These are phyloP conservation scores for Phytophthora syringae DNA, from an alignment of 352 stramenopile species.

Conservation along the genomic window DNA sequence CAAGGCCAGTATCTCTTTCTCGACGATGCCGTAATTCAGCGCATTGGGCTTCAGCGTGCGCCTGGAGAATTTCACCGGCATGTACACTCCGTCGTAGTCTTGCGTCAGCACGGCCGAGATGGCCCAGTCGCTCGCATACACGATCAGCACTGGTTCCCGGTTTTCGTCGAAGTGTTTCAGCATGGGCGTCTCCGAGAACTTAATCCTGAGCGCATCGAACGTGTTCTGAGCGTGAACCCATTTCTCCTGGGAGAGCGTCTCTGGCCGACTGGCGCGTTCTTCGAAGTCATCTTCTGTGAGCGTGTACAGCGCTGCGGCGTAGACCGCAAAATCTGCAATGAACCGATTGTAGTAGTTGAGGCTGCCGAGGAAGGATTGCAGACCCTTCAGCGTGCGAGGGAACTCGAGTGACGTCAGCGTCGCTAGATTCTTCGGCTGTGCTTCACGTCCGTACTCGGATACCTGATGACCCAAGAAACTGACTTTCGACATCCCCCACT, in stretches of 20 bases:
- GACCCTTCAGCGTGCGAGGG: constrained; percentile 7
- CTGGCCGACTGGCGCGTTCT: neutral
- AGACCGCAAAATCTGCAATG: constrained; percentile 28
- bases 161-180: constrained; percentile 23
- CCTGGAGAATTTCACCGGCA: constrained; percentile 17
- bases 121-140: constrained; percentile 26
- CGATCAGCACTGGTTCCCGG: constrained; percentile 1
- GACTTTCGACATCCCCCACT: constrained; percentile 14
- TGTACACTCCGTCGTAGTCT: constrained; percentile 12
- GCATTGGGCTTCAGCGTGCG: constrained; percentile 25
- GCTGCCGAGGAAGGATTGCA: constrained; percentile 31
- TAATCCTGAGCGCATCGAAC: constrained; percentile 7
- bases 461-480: constrained; percentile 28
- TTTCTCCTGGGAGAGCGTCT: neutral
- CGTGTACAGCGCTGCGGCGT: constrained; percentile 19
- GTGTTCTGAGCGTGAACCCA: neutral
- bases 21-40: constrained; percentile 14
- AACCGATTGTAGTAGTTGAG: constrained; percentile 31
- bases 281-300: constrained; percentile 4
- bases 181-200: constrained; percentile 11
- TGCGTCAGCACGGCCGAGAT: constrained; percentile 14
- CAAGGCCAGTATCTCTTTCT: constrained; percentile 15
- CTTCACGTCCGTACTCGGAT: constrained; percentile 1
- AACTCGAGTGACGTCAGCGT: constrained; percentile 12
- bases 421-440: constrained; percentile 24